phyloP scores from a whole-genome alignment of 371 early-diverging fungal genomes.

The Zopfochytrium polystomum region DNA sequence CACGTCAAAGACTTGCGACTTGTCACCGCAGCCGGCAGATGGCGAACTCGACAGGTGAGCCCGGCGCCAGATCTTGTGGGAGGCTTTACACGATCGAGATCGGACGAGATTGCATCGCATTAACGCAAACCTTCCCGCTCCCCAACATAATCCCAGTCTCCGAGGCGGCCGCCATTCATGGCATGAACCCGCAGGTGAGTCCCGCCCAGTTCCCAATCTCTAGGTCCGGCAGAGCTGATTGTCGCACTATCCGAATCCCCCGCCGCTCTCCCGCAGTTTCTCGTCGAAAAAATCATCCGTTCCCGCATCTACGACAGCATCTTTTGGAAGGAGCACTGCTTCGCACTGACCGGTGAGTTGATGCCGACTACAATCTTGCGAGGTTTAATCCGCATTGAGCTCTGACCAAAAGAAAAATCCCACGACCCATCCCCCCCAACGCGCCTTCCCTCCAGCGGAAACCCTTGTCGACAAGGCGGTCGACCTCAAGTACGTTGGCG shows the following conservation, averaged over 20 bases:
- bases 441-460: conserved; percentile 58
- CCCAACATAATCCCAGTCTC: too few relatives aligned
- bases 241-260: too few relatives aligned
- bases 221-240: too few relatives aligned
- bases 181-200: too few relatives aligned
- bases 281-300: conserved; percentile 91
- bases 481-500: conserved; percentile 74
- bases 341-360: conserved; percentile 78
- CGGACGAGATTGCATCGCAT: too few relatives aligned
- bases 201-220: too few relatives aligned
- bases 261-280: conserved; percentile 89
- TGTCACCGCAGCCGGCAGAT: too few relatives aligned
- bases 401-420: neutral
- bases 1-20: too few relatives aligned
- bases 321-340: conserved; percentile 96
- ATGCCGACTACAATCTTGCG: neutral
- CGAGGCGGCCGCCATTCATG: conserved; percentile 12
- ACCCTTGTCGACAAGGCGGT: conserved; percentile 88
- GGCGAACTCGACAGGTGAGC: too few relatives aligned
- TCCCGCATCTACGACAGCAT: conserved; percentile 84
- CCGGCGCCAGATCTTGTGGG: too few relatives aligned
- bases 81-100: too few relatives aligned
- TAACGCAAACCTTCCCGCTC: too few relatives aligned
- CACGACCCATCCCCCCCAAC: neutral
- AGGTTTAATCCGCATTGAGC: neutral